Evolutionary conservation across 495 filamentous ascomycete species (phyloP), one percentile per base, ranked within the genome.

Genomic region (Neurospora sp.): DNA sequence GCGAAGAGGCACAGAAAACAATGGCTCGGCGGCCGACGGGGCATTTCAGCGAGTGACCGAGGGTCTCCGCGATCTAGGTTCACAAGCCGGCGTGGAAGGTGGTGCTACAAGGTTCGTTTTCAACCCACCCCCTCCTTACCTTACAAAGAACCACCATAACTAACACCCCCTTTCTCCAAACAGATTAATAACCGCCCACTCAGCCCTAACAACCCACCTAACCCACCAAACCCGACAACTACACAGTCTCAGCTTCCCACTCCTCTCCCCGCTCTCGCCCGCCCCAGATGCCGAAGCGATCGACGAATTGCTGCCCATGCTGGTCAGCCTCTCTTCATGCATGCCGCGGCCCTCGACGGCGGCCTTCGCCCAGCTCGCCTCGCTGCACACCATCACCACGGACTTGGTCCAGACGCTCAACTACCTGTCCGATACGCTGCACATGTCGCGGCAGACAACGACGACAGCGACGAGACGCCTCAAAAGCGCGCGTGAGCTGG

Each of bases 391-490:
- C n/a, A 83, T 89, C 39, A 97, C 94, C 0, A 82, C 89, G 35
- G 93, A 96, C 53, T 87, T 98, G 18, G 89, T 93, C 40, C 86
- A 90, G 71, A 91, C 93, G 3, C 90, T 99, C 61, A 92, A 92
- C 73, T 89, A 92, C 75, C 86, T 99, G 8, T 91, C 91, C n/a
- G 96, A 99, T 79, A 94, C 92, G 0, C 85, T 98, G 27, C 94
- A 98, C 81, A 97, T 98, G 90, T 91, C 89, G n/a, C 88, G 93
- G 4, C 96, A 99, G 79, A 90, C 92, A 0, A 94, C 92, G 1
- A 90, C 89, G 1, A 90, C 89, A 0, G 96, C 96, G 12, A 89
- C 91, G 5, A 86, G 96, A 40, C 84, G 91, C 40, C 83, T 98
- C 40, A 87, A 90, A 70, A 90, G 87, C 40, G 93, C 92, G 1